Evolutionary conservation across 805 yeast genomes (phyloP).

Genomic region (Wickerhamomyces alni): DNA sequence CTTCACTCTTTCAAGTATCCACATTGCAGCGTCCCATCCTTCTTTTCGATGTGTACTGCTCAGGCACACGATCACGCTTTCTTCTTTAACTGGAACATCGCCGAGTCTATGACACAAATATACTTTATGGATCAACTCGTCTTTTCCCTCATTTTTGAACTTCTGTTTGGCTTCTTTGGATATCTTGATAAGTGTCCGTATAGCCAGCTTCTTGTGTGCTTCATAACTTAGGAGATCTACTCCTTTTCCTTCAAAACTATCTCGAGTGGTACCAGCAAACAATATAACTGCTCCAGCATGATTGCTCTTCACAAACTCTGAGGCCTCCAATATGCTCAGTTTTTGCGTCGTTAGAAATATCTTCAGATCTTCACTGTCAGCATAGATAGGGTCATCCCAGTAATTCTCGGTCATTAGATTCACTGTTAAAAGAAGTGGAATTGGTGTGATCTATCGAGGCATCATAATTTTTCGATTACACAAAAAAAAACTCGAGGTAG

Average conservation of each 20-base stretch:
- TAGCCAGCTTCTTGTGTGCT: conserved; percentile 37
- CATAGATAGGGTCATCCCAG: conserved; percentile 5
- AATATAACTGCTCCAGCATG: conserved; percentile 43
- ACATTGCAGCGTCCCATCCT: conserved; percentile 41
- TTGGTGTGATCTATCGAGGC: no score
- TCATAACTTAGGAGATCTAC: conserved; percentile 40
- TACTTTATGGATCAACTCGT: conserved; percentile 26
- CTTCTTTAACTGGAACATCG: conserved; percentile 40
- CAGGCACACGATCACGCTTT: conserved; percentile 39
- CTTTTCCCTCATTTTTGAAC: conserved; percentile 19
- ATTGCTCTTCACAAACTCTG: conserved; percentile 36
- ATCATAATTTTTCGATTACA: no score
- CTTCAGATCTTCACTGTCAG: conserved; percentile 5
- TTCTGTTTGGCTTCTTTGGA: conserved; percentile 26
- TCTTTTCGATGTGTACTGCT: conserved; percentile 40
- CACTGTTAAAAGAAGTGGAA: no score
- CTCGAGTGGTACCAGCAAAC: conserved; percentile 47
- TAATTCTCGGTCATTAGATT: not conserved
- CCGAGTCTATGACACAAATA: conserved; percentile 42
- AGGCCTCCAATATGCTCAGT: conserved; percentile 16
- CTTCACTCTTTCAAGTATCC: conserved; percentile 40
- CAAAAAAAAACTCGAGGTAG: no score
- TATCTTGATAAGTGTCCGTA: conserved; percentile 29
- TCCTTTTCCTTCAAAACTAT: conserved; percentile 33
- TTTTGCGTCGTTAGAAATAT: conserved; percentile 22